Percentiles rank a stretch among this genome's conserved stretches.
Evolutionary conservation across 83 land plant genomes (phyloP).

Genomic region (Larix sibirica): DNA sequence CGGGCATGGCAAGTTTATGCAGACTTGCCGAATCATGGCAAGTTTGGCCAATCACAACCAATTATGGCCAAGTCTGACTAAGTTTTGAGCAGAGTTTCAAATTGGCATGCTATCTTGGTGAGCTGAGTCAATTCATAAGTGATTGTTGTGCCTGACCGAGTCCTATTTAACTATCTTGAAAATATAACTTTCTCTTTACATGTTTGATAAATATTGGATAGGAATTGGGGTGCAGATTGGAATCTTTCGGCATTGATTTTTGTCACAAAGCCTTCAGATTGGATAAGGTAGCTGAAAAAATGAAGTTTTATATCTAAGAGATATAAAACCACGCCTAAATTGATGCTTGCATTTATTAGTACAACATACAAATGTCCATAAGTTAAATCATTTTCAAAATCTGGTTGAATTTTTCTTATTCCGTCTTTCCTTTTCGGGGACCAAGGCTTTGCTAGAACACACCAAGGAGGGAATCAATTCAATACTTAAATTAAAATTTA

Average conservation of each 20-base stretch:
- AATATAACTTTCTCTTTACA: neutral
- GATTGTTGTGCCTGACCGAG: no score
- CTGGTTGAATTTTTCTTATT: neutral
- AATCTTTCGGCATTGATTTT: constrained; percentile 77
- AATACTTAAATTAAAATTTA: neutral
- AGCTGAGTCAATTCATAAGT: no score
- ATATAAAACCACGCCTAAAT: neutral
- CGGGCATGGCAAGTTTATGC: no score
- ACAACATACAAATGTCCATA: neutral
- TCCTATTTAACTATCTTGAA: no score
- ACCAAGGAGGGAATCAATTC: neutral
- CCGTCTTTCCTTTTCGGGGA: no score
- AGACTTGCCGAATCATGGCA: no score
- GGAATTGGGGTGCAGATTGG: constrained; percentile 98
- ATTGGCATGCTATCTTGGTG: no score
- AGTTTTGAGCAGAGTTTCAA: no score
- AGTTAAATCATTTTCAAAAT: neutral
- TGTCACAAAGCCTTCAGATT: constrained; percentile 68
- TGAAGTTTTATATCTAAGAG: neutral
- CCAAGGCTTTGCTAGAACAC: neutral
- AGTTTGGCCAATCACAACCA: no score
- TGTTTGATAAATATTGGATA: constrained; percentile 71
- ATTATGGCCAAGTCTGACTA: no score
- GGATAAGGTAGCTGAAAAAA: constrained; percentile 62
- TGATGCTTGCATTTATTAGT: neutral